These are phyloP conservation scores for Sarcocystis neurona DNA, from an alignment of 169 alveolate genomes.

Conservation along the genomic window DNA sequence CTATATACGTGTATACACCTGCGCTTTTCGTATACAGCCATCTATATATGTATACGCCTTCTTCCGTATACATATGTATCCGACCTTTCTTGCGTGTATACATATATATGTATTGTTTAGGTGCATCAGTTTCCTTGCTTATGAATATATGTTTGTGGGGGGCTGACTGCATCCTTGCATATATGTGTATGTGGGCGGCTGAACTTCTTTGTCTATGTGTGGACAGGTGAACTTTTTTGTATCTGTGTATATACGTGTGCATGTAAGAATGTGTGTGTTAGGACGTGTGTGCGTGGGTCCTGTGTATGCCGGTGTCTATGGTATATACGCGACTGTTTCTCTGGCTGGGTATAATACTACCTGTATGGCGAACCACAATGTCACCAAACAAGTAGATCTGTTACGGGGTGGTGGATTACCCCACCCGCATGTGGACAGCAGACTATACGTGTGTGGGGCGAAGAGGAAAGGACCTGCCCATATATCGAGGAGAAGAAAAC, in stretches of 20 bases:
- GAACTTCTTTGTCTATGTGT: not conserved
- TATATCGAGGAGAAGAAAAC: no score
- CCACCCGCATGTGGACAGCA: no score
- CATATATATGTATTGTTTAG: not conserved
- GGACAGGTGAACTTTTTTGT: not conserved
- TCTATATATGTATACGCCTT: not conserved
- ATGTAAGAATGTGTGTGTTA: not conserved
- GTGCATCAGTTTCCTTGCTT: not conserved
- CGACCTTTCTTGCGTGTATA: not conserved
- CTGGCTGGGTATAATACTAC: not conserved
- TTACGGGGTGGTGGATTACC: no score
- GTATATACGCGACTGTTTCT: not conserved
- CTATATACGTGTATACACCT: no score
- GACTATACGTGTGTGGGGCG: no score
- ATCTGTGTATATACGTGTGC: not conserved
- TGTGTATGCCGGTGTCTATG: not conserved
- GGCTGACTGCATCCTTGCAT: not conserved
- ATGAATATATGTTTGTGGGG: not conserved
- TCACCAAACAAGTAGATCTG: no score
- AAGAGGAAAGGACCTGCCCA: no score
- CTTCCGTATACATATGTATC: not conserved
- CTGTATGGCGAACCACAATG: no score
- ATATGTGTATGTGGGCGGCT: not conserved
- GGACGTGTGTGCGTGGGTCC: not conserved
- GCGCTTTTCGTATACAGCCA: not conserved